Evolutionary conservation across 176 grass and related monocot species (phyloP), one percentile per base, ranked within the genome.

Genomic region (Oryza meridionalis): DNA sequence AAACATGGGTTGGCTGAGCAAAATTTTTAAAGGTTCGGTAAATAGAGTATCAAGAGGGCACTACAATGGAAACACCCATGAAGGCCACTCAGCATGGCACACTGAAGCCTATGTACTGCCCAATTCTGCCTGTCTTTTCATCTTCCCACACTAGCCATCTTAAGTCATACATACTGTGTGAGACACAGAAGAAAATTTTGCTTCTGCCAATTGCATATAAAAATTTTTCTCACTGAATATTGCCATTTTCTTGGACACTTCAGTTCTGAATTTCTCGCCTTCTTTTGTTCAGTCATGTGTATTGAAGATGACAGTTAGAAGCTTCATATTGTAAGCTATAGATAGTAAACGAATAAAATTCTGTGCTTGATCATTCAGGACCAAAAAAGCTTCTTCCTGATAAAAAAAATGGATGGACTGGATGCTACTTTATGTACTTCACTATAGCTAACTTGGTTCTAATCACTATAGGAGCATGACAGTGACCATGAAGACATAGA

Each of bases 1-100:
- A 77, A 63, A 67, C 13, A 94, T 97, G 95, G 79, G 92, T 79
- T 93, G 84, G 95, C 67, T 97, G 70, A 94, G 86, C 51, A 93
- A 91, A 77, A 80, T 90, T 78, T 84, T 98, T 70, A 93, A 93
- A 93, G 84, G 80, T 84, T 86, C 91, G 29, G 92, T 72, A 67
- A 85, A 86, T 88, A 78, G 79, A 89, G 85, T 98, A 79, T 92
- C 91, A 83, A 88, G 79, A 80, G 90, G 84, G 25, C 93, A 93
- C 43, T 81, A 89, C 47, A 81, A 94, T 2, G 88, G 90, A 80
- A 89, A 82, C 72, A 77, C 73, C 19, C 71, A 69, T 73, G 83
- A 73, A 67, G 83, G 72, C 77, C 77, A 89, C 71, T 77, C 88
- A 44, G 53, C 73, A 67, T 73, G 86, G 78, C 83, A 69, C 38